Conservation (phyloP, 1,284 basidiomycete genomes). For the Fomes fomentarius region DNA sequence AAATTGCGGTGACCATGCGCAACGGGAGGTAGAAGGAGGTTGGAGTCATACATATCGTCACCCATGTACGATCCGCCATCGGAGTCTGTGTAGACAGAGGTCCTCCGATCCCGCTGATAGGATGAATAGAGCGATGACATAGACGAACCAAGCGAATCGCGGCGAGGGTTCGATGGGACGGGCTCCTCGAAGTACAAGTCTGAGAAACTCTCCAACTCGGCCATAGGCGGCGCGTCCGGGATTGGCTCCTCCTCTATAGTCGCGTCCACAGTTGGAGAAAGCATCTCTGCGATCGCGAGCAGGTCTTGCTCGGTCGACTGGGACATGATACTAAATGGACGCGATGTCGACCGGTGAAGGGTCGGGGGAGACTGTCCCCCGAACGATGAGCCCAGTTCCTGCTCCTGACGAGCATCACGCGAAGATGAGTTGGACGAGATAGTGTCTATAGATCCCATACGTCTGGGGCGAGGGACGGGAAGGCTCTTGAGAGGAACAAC, state of each 20-base stretch:
- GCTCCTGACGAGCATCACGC: conserved; percentile 6
- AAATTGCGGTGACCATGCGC: conserved; percentile 23
- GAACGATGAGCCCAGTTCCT: conserved; percentile 1
- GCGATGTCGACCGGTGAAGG: conserved; percentile 2
- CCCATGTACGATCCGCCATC: conserved; percentile 35
- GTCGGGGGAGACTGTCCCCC: not conserved
- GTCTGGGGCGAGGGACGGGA: conserved; percentile 5
- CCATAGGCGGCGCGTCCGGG: conserved; percentile 9
- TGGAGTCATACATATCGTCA: conserved; percentile 34
- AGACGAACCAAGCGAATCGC: conserved; percentile 15
- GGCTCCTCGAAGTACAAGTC: conserved; percentile 16
- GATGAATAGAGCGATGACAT: conserved; percentile 16
- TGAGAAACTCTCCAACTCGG: conserved; percentile 14
- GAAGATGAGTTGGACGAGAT: conserved; percentile 8
- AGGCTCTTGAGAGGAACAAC: conserved; percentile 11
- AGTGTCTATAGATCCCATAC: conserved; percentile 7
- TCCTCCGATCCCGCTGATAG: conserved; percentile 22
- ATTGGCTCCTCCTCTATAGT: conserved; percentile 6
- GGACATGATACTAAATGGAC: conserved; percentile 32
- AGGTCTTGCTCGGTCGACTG: conserved; percentile 37
- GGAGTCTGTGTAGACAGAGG: conserved; percentile 35
- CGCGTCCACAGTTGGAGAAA: conserved; percentile 28
- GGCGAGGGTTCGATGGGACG: conserved; percentile 2
- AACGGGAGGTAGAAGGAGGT: conserved; percentile 23
- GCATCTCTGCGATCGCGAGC: conserved; percentile 36